Percentiles rank a stretch among this genome's conserved stretches.
These are phyloP conservation scores for Metarhizium sp. DNA, from an alignment of 2,329 filamentous ascomycete genomes.

Conservation along the genomic window DNA sequence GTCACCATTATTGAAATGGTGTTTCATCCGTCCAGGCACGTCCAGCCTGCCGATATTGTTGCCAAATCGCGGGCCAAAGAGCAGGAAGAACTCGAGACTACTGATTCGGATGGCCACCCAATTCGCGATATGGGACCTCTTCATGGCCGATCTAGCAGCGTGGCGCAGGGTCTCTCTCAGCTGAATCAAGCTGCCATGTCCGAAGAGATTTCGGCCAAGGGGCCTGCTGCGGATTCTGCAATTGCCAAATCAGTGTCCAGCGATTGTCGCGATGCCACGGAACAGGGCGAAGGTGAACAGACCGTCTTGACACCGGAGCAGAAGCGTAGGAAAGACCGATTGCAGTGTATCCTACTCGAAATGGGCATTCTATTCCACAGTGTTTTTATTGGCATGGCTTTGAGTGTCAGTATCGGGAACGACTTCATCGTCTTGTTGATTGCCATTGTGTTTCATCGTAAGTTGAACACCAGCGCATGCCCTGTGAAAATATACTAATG, in stretches of 20 bases:
- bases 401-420: conserved; percentile 67
- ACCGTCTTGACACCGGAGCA: conserved; percentile 37
- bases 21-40: conserved; percentile 35
- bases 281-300: conserved; percentile 8
- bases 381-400: conserved; percentile 76
- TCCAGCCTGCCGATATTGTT: conserved; percentile 10
- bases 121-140: conserved; percentile 24
- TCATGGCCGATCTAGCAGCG: conserved; percentile 22
- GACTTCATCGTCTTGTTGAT: conserved; percentile 71
- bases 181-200: conserved; percentile 12
- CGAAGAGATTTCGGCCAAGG: conserved; percentile 3
- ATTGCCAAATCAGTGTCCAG: not conserved
- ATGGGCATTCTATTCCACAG: conserved; percentile 57
- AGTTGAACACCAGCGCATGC: not conserved
- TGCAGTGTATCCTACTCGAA: conserved; percentile 71
- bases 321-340: conserved; percentile 52
- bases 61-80: not conserved
- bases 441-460: conserved; percentile 65
- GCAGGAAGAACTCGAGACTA: not conserved
- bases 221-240: not conserved
- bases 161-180: conserved; percentile 22
- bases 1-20: conserved; percentile 76
- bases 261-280: not conserved
- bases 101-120: conserved; percentile 8
- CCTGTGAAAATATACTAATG: not conserved